phyloP scores from a whole-genome alignment of 805 yeast species.

The Kodamaea restingae region DNA sequence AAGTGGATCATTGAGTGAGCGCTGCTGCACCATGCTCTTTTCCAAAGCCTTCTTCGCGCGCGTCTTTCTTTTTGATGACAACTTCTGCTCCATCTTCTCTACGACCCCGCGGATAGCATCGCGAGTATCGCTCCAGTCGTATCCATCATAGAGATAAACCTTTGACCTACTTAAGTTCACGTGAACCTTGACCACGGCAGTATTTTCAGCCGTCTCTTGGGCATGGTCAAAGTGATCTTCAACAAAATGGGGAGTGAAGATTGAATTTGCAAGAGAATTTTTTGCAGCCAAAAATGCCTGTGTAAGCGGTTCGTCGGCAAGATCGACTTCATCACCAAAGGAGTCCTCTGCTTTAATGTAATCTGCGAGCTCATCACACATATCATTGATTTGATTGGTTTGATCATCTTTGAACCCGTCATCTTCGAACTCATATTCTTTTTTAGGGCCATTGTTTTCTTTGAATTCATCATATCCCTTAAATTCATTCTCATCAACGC shows the following conservation, averaged over 20 bases:
- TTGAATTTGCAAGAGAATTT: background rate
- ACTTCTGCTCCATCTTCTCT: slow-evolving; percentile 52
- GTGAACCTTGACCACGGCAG: slow-evolving; percentile 25
- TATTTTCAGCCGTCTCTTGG: slow-evolving; percentile 2
- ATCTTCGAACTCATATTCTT: too few species aligned
- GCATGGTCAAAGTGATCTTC: slow-evolving; percentile 24
- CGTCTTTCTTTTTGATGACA: slow-evolving; percentile 25
- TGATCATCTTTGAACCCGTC: too few species aligned
- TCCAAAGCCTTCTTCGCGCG: slow-evolving; percentile 1
- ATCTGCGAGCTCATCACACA: too few species aligned
- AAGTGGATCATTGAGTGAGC: background rate
- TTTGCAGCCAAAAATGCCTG: too few species aligned
- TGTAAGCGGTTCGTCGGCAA: too few species aligned
- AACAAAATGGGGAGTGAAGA: slow-evolving; percentile 15
- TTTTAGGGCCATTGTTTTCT: too few species aligned
- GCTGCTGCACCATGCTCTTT: background rate
- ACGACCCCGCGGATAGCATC: slow-evolving; percentile 62
- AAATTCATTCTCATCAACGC: slow-evolving; percentile 22
- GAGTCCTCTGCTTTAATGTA: background rate
- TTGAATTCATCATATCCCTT: too few species aligned
- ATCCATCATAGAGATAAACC: slow-evolving; percentile 76
- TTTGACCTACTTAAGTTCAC: slow-evolving; percentile 36
- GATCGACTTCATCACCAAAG: background rate
- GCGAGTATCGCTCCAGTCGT: slow-evolving; percentile 84
- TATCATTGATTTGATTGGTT: too few species aligned